Evolutionary conservation across 2,329 filamentous ascomycete species (phyloP).

Genomic region (Aureobasidium uvarum): DNA sequence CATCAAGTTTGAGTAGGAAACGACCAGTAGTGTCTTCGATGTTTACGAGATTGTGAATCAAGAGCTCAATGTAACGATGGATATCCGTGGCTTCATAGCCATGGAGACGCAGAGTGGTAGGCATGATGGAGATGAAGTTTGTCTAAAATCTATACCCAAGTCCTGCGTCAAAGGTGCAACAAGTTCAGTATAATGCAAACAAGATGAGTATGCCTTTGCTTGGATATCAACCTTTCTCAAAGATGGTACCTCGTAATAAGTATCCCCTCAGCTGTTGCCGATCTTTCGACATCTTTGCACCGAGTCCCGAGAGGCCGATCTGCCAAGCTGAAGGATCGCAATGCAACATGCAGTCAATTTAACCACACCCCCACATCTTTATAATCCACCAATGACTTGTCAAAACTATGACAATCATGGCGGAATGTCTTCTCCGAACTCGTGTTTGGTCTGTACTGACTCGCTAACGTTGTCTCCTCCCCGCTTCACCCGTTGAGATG

Average conservation of each 20-base stretch:
- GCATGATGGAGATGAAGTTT: conserved; percentile 35
- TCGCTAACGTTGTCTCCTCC: background rate
- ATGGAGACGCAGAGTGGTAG: conserved; percentile 40
- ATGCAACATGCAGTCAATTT: conserved; percentile 11
- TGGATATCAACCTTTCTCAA: background rate
- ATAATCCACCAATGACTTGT: conserved; percentile 6
- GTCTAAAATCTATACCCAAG: background rate
- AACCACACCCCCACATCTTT: background rate
- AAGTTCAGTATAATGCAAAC: background rate
- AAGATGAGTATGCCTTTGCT: background rate
- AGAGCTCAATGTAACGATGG: conserved; percentile 58
- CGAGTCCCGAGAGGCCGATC: conserved; percentile 13
- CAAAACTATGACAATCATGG: background rate
- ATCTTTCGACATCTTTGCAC: conserved; percentile 18
- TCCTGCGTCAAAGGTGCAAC: background rate
- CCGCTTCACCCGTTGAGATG: conserved; percentile 1
- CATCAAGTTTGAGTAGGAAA: conserved; percentile 67
- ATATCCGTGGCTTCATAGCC: conserved; percentile 47
- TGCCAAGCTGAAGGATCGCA: conserved; percentile 23
- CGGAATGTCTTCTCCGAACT: background rate
- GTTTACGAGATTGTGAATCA: conserved; percentile 73
- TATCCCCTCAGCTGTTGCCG: conserved; percentile 8
- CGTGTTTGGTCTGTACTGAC: background rate
- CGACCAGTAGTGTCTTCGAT: conserved; percentile 73
- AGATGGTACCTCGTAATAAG: conserved; percentile 5